Evolutionary conservation across 106 monocot species (phyloP).

Genomic region (Phalaenopsis equestris): DNA sequence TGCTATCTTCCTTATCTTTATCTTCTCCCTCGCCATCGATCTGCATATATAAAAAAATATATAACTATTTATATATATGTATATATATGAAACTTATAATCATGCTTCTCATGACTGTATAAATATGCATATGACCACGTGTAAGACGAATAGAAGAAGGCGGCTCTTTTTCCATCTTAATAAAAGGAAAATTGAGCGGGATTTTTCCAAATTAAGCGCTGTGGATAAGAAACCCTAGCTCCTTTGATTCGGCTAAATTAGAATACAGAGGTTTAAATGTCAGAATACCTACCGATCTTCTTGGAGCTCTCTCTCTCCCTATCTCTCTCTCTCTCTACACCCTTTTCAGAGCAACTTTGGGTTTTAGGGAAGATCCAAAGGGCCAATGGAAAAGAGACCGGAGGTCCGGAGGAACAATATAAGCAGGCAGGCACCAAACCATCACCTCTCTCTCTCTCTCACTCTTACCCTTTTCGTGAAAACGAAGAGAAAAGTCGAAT

Average conservation of each 20-base stretch:
- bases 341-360: background rate
- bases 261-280: background rate
- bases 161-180: background rate
- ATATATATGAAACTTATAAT: no score
- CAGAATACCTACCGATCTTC: background rate
- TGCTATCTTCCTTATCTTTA: background rate
- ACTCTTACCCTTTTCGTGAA: background rate
- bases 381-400: no score
- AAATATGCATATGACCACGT: no score
- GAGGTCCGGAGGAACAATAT: no score
- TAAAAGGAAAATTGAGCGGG: background rate
- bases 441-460: background rate
- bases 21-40: conserved; percentile 5
- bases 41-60: background rate
- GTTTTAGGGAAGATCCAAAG: no score
- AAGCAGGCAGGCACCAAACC: background rate
- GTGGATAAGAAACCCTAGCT: background rate
- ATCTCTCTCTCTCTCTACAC: background rate
- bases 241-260: background rate
- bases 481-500: background rate
- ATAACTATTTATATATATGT: no score
- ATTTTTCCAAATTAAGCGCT: background rate
- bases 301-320: background rate
- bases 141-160: background rate
- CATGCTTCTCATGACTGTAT: no score